These are phyloP conservation scores for Helotiales sp. DNA, from an alignment of 2,329 filamentous ascomycete genomes.

Conservation along the genomic window DNA sequence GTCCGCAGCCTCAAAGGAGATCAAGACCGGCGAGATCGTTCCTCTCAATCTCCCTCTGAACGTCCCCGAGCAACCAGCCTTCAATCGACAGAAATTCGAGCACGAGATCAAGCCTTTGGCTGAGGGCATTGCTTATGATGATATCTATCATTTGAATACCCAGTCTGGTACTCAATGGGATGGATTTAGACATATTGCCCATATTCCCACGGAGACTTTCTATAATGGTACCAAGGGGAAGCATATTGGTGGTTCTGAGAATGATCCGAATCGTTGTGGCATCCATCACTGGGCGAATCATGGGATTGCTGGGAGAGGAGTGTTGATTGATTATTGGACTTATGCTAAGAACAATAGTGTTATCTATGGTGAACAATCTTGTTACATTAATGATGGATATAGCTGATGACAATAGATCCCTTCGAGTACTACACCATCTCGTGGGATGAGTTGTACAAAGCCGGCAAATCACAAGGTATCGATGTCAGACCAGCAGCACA, in stretches of 20 bases:
- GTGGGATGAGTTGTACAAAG: constrained; percentile 28
- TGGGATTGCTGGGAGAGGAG: constrained; percentile 56
- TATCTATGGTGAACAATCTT: constrained; percentile 31
- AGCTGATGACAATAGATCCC: constrained; percentile 24
- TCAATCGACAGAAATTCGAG: constrained; percentile 34
- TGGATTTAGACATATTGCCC: constrained; percentile 46
- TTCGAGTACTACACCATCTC: constrained; percentile 32
- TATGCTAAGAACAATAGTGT: constrained; percentile 40
- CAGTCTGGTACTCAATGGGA: constrained; percentile 61
- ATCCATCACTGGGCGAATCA: constrained; percentile 35
- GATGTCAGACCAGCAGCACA: constrained; percentile 40
- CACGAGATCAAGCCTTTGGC: constrained; percentile 35
- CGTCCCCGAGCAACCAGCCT: constrained; percentile 39
- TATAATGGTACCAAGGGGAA: constrained; percentile 32
- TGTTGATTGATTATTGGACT: constrained; percentile 53
- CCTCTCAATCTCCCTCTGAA: constrained; percentile 29
- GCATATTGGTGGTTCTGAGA: constrained; percentile 28
- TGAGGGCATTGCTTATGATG: constrained; percentile 52
- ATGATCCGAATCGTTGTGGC: constrained; percentile 29
- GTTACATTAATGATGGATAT: not conserved
- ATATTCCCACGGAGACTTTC: constrained; percentile 26
- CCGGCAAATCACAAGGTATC: constrained; percentile 32
- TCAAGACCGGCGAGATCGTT: constrained; percentile 43
- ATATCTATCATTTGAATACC: constrained; percentile 58
- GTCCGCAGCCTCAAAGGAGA: constrained; percentile 41